Evolutionary conservation across 2,329 filamentous ascomycete species (phyloP).

Genomic region (Fusarium circinatum): DNA sequence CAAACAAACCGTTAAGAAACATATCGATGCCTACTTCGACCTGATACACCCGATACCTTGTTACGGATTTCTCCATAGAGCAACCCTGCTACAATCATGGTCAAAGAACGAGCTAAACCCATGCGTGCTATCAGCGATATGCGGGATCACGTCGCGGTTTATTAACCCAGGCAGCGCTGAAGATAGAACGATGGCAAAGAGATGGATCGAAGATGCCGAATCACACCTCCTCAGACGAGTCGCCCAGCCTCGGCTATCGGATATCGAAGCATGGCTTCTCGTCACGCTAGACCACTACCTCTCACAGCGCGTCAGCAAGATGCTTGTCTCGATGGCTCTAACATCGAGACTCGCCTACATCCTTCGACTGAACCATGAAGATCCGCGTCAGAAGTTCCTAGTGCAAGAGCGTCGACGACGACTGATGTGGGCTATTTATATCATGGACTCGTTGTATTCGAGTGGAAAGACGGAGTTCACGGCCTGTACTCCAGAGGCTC

Average conservation of each 20-base stretch:
- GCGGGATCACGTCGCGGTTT: slow-evolving; percentile 9
- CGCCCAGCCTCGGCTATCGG: slow-evolving; percentile 23
- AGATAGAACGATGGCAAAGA: not conserved
- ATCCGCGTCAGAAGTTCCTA: slow-evolving; percentile 21
- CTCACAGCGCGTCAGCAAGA: slow-evolving; percentile 34
- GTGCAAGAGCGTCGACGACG: slow-evolving; percentile 28
- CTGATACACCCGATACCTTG: slow-evolving; percentile 24
- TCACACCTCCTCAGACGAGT: slow-evolving; percentile 20
- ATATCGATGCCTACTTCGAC: slow-evolving; percentile 25
- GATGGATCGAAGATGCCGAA: slow-evolving; percentile 34
- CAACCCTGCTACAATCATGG: slow-evolving; percentile 21
- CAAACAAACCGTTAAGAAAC: slow-evolving; percentile 8
- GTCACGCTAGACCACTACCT: slow-evolving; percentile 34
- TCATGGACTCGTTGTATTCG: slow-evolving; percentile 20
- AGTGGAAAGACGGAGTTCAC: slow-evolving; percentile 27
- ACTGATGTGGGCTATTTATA: slow-evolving; percentile 40
- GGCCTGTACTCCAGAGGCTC: not conserved
- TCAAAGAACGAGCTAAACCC: slow-evolving; percentile 14
- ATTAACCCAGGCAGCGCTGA: not conserved
- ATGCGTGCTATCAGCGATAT: slow-evolving; percentile 5
- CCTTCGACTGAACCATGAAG: slow-evolving; percentile 36
- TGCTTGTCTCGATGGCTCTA: slow-evolving; percentile 33
- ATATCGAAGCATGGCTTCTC: slow-evolving; percentile 38
- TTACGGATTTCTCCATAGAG: slow-evolving; percentile 19
- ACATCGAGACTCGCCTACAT: slow-evolving; percentile 32